Conservation (phyloP, 371 early-diverging fungal species). For the Mortierella sp. region DNA sequence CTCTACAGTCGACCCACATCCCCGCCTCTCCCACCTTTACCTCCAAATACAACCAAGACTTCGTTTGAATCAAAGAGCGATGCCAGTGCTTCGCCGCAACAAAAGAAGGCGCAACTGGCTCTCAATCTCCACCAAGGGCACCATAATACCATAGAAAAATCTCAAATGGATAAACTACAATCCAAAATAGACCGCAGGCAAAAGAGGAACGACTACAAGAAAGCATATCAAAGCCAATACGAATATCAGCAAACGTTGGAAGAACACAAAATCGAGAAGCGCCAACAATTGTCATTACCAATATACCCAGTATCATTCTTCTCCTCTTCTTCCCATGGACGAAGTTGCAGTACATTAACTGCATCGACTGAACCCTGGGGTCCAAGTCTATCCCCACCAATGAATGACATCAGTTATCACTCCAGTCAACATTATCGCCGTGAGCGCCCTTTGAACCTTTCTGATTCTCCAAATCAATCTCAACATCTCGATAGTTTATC, state of each 20-base stretch:
- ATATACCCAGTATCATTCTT: conserved; percentile 17
- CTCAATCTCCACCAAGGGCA: conserved; percentile 21
- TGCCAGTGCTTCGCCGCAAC: conserved; percentile 12
- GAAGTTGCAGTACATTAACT: background rate
- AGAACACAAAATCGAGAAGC: conserved; percentile 15
- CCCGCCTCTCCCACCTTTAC: background rate
- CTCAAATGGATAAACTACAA: conserved; percentile 24
- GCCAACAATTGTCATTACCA: conserved; percentile 24
- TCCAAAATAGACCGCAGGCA: conserved; percentile 41
- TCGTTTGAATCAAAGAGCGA: conserved; percentile 10
- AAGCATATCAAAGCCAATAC: conserved; percentile 42
- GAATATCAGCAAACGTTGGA: conserved; percentile 23
- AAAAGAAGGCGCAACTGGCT: conserved; percentile 13
- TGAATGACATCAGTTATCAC: conserved; percentile 32
- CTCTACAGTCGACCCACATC: conserved; percentile 34
- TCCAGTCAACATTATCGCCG: conserved; percentile 31
- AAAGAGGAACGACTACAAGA: conserved; percentile 4
- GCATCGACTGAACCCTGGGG: conserved; percentile 1
- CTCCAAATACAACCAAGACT: background rate
- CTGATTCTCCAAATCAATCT: conserved; percentile 5
- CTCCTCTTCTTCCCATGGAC: conserved; percentile 2
- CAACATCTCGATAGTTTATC: conserved; percentile 20
- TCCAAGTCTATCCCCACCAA: conserved; percentile 10
- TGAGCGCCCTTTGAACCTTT: background rate
- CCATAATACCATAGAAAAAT: conserved; percentile 6